A percentile compares a stretch with the other conserved stretches of the same genome.
These are phyloP conservation scores for Lasiodiplodia sp. DNA, from an alignment of 2,329 filamentous ascomycete species.

Conservation along the genomic window DNA sequence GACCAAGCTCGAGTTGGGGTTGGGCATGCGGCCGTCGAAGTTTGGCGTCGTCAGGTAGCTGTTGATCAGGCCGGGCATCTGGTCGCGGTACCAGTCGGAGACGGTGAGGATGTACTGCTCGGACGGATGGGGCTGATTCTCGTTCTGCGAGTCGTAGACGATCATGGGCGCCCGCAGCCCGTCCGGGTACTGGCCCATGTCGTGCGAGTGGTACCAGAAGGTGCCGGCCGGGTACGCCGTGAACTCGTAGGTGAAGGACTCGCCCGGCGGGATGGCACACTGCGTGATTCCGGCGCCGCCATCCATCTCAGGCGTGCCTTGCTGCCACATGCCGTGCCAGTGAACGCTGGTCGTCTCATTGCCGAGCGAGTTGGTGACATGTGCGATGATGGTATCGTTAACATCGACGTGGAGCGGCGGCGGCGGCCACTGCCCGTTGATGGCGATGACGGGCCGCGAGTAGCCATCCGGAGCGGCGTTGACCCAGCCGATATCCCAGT, in stretches of 20 bases:
- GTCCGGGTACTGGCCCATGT: constrained; percentile 72
- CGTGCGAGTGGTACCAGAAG: constrained; percentile 82
- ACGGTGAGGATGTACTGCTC: constrained; percentile 70
- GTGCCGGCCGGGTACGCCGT: constrained; percentile 65
- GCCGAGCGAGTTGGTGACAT: constrained; percentile 65
- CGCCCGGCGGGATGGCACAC: constrained; percentile 69
- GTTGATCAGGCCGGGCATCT: constrained; percentile 58
- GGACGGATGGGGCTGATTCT: constrained; percentile 54
- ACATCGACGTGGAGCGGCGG: constrained; percentile 67
- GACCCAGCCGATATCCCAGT: constrained; percentile 77
- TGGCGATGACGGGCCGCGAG: constrained; percentile 72
- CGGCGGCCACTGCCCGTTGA: constrained; percentile 78
- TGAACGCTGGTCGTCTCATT: constrained; percentile 70
- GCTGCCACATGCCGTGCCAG: constrained; percentile 76
- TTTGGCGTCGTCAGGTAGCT: constrained; percentile 54
- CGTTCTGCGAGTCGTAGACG: constrained; percentile 63
- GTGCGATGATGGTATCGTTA: constrained; percentile 66
- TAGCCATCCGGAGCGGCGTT: constrained; percentile 73
- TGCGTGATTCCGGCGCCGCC: constrained; percentile 71
- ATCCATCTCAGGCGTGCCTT: constrained; percentile 74
- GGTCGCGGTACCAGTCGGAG: constrained; percentile 72
- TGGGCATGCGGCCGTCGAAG: constrained; percentile 63
- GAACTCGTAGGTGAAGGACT: constrained; percentile 74
- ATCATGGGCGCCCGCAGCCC: constrained; percentile 71
- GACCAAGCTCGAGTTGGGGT: constrained; percentile 71